A percentile compares a stretch with the other conserved stretches of the same genome.
Evolutionary conservation across 2,329 filamentous ascomycete genomes (phyloP).

Genomic region (Cladophialophora bantiana): DNA sequence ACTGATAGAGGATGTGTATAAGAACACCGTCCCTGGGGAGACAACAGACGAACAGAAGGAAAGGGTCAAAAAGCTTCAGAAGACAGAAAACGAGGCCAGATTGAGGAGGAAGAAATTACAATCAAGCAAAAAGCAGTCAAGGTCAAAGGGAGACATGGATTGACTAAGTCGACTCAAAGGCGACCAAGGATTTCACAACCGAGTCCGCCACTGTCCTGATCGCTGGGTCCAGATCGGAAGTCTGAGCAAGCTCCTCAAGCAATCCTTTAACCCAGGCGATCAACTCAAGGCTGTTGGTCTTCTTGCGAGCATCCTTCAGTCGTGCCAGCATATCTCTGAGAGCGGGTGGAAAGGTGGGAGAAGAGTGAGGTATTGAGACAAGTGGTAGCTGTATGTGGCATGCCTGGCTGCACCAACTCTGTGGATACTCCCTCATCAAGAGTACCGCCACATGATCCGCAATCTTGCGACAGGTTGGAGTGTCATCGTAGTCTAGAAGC

Average conservation of each 20-base stretch:
- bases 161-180: slow-evolving; percentile 16
- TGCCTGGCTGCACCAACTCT: slow-evolving; percentile 68
- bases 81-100: slow-evolving; percentile 64
- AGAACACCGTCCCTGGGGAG: slow-evolving; percentile 63
- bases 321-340: slow-evolving; percentile 70
- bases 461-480: slow-evolving; percentile 71
- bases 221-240: slow-evolving; percentile 59
- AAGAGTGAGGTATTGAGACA: slow-evolving; percentile 67
- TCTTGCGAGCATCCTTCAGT: slow-evolving; percentile 61
- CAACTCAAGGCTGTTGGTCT: slow-evolving; percentile 49
- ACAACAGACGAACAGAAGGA: slow-evolving; percentile 63
- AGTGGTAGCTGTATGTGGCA: slow-evolving; percentile 76
- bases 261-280: slow-evolving; percentile 55
- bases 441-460: slow-evolving; percentile 74
- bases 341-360: slow-evolving; percentile 74
- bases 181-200: slow-evolving; percentile 26
- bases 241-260: slow-evolving; percentile 55
- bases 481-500: slow-evolving; percentile 72
- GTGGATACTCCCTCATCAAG: slow-evolving; percentile 67
- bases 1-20: slow-evolving; percentile 60
- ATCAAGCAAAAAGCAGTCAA: slow-evolving; percentile 65
- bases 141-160: slow-evolving; percentile 37
- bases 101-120: slow-evolving; percentile 66
- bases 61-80: slow-evolving; percentile 63
- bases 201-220: slow-evolving; percentile 60